phyloP scores from a whole-genome alignment of 352 stramenopile species.

The Pythium sp. region DNA sequence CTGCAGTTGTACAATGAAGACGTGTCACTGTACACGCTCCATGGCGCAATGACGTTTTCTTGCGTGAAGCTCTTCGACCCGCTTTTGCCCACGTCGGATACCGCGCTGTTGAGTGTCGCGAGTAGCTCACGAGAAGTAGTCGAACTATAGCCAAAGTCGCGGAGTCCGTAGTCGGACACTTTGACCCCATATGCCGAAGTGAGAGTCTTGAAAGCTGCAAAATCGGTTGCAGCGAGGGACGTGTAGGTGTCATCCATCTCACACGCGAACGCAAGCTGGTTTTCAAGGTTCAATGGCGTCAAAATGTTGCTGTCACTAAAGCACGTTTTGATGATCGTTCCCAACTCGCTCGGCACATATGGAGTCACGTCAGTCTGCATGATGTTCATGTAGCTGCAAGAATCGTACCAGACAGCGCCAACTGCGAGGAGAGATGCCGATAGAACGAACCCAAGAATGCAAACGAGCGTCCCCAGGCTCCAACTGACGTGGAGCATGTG shows the following conservation, averaged over 20 bases:
- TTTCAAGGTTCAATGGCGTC: conserved; percentile 48
- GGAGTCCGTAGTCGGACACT: conserved; percentile 50
- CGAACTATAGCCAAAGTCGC: conserved; percentile 66
- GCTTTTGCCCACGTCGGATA: conserved; percentile 18
- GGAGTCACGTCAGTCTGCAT: conserved; percentile 67
- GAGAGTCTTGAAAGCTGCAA: conserved; percentile 31
- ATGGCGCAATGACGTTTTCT: conserved; percentile 62
- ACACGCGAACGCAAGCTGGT: conserved; percentile 57
- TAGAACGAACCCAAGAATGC: conserved; percentile 76
- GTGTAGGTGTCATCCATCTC: conserved; percentile 60
- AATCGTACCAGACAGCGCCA: conserved; percentile 74
- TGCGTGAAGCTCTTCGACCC: conserved; percentile 34
- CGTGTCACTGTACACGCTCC: conserved; percentile 41
- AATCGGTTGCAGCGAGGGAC: conserved; percentile 39
- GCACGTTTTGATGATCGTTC: conserved; percentile 61
- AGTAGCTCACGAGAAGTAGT: conserved; percentile 43
- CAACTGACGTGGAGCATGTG: conserved; percentile 78
- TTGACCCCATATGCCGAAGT: conserved; percentile 42
- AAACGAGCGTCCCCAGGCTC: conserved; percentile 67
- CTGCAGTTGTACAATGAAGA: conserved; percentile 23
- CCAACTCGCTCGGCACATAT: conserved; percentile 62
- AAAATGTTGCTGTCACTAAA: conserved; percentile 70
- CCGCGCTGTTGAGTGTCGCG: conserved; percentile 33
- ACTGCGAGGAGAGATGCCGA: conserved; percentile 70
- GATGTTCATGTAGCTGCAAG: conserved; percentile 83